Conservation (phyloP, 73 alveolate genomes). For the Uronychia setigera region DNA sequence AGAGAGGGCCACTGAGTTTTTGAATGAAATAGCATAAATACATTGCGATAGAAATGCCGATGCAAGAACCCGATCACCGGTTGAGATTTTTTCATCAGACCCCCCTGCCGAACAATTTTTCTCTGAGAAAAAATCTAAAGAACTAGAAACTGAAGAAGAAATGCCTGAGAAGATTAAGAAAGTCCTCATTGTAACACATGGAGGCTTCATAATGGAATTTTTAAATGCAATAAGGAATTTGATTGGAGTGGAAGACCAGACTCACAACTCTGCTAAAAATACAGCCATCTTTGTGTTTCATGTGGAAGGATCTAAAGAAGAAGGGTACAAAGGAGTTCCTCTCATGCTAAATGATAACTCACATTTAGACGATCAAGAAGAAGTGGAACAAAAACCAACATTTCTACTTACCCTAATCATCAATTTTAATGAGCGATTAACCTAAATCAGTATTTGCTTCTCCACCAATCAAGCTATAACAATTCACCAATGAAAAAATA, state of each 20-base stretch:
- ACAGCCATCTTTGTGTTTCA: slow-evolving; percentile 29
- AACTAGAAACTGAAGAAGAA: background rate
- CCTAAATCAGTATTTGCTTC: too few species aligned
- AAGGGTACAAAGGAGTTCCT: background rate
- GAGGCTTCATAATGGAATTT: slow-evolving; percentile 81
- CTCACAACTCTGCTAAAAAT: slow-evolving; percentile 39
- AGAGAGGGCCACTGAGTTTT: slow-evolving; percentile 44
- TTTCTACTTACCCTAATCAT: too few species aligned
- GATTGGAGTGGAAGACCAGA: slow-evolving; percentile 19
- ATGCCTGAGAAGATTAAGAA: slow-evolving; percentile 8
- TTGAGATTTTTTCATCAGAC: slow-evolving; percentile 8
- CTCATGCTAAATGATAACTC: too few species aligned
- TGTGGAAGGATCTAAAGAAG: background rate
- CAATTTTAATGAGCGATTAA: too few species aligned
- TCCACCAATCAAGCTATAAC: too few species aligned
- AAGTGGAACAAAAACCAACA: too few species aligned
- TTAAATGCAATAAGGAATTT: slow-evolving; percentile 35
- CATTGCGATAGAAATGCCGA: slow-evolving; percentile 23
- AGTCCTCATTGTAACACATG: slow-evolving; percentile 66
- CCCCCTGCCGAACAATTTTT: background rate
- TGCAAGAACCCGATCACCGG: slow-evolving; percentile 7
- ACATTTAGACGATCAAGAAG: too few species aligned
- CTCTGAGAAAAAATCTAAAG: slow-evolving; percentile 22
- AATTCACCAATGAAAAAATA: too few species aligned
- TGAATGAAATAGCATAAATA: slow-evolving; percentile 5